Percentiles rank a stretch among this genome's conserved stretches.
Conservation (phyloP, 441 rosid genomes). For the Pelargonium citronellum region DNA sequence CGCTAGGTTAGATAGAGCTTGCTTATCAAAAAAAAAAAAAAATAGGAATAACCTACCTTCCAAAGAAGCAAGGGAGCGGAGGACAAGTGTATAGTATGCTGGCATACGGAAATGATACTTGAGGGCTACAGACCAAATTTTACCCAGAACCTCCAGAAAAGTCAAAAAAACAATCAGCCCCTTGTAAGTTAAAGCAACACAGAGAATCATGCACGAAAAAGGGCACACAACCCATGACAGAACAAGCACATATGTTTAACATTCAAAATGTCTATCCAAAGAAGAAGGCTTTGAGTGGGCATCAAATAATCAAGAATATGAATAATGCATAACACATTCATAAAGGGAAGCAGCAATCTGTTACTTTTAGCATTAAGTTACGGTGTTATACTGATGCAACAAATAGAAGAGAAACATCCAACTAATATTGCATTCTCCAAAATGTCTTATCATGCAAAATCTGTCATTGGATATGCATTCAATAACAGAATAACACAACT, state of each 20-base stretch:
- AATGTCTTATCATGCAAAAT: background rate
- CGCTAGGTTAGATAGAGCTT: too few relatives aligned
- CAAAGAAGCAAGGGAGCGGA: slow-evolving; percentile 90
- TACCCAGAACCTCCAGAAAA: slow-evolving; percentile 68
- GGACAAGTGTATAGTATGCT: slow-evolving; percentile 85
- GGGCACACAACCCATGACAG: slow-evolving; percentile 13
- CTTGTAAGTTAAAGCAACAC: slow-evolving; percentile 12
- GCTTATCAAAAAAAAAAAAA: too few relatives aligned
- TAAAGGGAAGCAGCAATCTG: background rate
- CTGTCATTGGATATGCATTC: background rate
- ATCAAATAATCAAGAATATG: background rate
- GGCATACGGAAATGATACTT: slow-evolving; percentile 95
- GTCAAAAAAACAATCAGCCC: slow-evolving; percentile 21
- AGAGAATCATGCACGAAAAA: slow-evolving; percentile 8
- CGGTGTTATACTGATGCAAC: background rate
- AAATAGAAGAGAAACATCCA: slow-evolving; percentile 3
- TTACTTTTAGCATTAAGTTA: background rate
- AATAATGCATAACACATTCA: background rate
- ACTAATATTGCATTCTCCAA: background rate
- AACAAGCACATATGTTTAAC: background rate
- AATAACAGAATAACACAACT: slow-evolving; percentile 8
- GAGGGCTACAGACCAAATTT: slow-evolving; percentile 78
- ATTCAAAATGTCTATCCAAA: background rate
- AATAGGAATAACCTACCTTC: slow-evolving; percentile 53
- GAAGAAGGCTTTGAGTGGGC: slow-evolving; percentile 2